Evolutionary conservation across 768 basidiomycete genomes (phyloP).

Genomic region (Lentinus tigrinus): DNA sequence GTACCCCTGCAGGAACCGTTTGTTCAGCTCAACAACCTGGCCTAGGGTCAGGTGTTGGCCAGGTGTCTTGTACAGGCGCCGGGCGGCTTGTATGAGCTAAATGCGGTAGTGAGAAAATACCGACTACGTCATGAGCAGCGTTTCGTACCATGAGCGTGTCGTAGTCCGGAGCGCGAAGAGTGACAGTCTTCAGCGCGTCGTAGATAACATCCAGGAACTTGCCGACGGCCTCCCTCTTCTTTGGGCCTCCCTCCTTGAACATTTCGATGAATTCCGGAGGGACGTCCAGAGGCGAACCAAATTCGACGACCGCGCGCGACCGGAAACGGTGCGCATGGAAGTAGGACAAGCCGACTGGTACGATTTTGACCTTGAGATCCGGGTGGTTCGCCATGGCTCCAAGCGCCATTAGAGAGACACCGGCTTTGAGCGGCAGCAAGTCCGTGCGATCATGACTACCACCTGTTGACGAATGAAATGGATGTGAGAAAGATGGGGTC

Average conservation of each 20-base stretch:
- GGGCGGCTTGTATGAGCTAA: constrained; percentile 92
- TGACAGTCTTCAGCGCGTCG: constrained; percentile 93
- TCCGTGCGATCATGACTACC: constrained; percentile 98
- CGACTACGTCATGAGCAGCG: background rate
- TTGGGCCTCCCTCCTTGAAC: constrained; percentile 85
- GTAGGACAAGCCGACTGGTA: constrained; percentile 50
- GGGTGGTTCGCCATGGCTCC: constrained; percentile 96
- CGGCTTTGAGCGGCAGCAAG: constrained; percentile 94
- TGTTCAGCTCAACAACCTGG: constrained; percentile 93
- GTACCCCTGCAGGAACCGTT: constrained; percentile 91
- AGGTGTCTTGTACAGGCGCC: constrained; percentile 90
- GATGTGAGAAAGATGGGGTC: constrained; percentile 72
- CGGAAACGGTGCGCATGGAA: constrained; percentile 70
- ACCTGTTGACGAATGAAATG: constrained; percentile 36
- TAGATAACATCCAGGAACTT: constrained; percentile 90
- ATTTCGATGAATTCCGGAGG: constrained; percentile 84
- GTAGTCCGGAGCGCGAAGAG: constrained; percentile 92
- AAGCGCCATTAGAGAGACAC: constrained; percentile 96
- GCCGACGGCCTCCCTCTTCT: constrained; percentile 88
- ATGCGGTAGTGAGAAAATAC: background rate
- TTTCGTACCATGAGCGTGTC: constrained; percentile 90
- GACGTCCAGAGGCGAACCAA: constrained; percentile 89
- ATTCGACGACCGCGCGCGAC: constrained; percentile 95
- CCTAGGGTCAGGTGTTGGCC: constrained; percentile 91
- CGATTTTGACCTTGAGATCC: constrained; percentile 84